These are phyloP conservation scores for Allodekkera sacchari DNA, from an alignment of 805 yeast species.

Conservation along the genomic window DNA sequence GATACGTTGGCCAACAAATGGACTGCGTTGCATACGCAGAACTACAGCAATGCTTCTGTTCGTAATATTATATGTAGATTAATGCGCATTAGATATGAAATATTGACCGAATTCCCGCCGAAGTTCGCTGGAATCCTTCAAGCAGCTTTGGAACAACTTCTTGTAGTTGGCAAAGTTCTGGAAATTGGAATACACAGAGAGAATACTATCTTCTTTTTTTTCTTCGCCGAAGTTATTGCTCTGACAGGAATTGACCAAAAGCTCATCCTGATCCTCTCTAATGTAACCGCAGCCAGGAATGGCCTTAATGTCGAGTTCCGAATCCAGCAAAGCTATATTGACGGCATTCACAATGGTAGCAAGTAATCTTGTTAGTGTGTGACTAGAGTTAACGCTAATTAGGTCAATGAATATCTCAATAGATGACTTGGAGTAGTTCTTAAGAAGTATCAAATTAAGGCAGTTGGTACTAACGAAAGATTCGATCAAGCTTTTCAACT, in stretches of 20 bases:
- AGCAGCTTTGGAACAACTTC: conserved; percentile 17
- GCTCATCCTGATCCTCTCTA: conserved; percentile 10
- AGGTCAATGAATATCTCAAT: conserved; percentile 71
- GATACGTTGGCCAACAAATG: neutral
- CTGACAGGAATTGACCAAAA: conserved; percentile 29
- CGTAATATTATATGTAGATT: neutral
- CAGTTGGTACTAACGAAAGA: conserved; percentile 29
- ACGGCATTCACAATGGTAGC: conserved; percentile 49
- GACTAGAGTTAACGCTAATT: conserved; percentile 35
- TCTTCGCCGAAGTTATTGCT: conserved; percentile 7
- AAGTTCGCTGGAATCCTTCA: conserved; percentile 38
- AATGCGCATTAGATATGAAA: conserved; percentile 19
- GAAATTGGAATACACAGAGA: conserved; percentile 50
- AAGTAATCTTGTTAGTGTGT: conserved; percentile 28
- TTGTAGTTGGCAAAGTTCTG: conserved; percentile 23
- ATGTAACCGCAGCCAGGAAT: conserved; percentile 55
- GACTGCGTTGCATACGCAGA: neutral
- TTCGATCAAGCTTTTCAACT: conserved; percentile 27
- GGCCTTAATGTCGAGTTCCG: conserved; percentile 75
- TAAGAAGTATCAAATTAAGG: conserved; percentile 38
- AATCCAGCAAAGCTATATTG: conserved; percentile 71
- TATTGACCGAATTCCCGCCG: conserved; percentile 38
- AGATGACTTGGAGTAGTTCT: conserved; percentile 83
- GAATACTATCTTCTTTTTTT: conserved; percentile 43
- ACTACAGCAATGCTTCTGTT: no score